phyloP scores from a whole-genome alignment of 2,329 filamentous ascomycete genomes.

The Hypoxylon sp. region DNA sequence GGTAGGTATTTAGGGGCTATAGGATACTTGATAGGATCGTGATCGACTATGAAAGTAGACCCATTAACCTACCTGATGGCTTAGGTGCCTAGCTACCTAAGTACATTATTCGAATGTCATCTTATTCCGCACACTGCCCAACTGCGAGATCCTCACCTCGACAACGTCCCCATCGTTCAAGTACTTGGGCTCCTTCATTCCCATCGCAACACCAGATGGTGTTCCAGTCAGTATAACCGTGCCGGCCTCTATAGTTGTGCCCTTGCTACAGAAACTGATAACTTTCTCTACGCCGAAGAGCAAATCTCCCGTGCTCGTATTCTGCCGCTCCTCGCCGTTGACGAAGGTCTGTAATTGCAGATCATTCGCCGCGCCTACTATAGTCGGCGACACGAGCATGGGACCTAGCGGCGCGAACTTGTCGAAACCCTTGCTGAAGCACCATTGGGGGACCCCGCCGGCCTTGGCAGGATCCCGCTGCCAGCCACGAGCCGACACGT shows the following conservation, averaged over 20 bases:
- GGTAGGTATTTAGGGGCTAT: too few species aligned
- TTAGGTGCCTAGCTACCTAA: not conserved
- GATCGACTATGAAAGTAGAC: too few species aligned
- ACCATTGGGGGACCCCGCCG: conserved; percentile 54
- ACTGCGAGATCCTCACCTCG: conserved; percentile 18
- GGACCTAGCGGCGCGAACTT: conserved; percentile 61
- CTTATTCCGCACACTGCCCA: conserved; percentile 5
- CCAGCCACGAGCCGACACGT: conserved; percentile 59
- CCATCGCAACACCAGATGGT: conserved; percentile 33
- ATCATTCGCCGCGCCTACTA: not conserved
- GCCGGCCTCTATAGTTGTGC: conserved; percentile 44
- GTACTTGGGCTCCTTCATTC: conserved; percentile 25
- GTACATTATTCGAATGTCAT: conserved; percentile 6
- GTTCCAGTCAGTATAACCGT: conserved; percentile 49
- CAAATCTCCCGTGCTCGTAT: conserved; percentile 42
- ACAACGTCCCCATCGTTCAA: conserved; percentile 22
- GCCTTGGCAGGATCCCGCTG: conserved; percentile 57
- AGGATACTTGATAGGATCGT: too few species aligned
- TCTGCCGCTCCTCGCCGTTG: conserved; percentile 44
- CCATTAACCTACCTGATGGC: too few species aligned
- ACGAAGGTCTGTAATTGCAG: conserved; percentile 37
- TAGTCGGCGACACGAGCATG: conserved; percentile 47
- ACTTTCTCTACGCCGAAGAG: conserved; percentile 50
- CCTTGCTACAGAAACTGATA: conserved; percentile 43
- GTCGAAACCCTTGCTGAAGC: conserved; percentile 63